Evolutionary conservation across 768 basidiomycete genomes (phyloP), one percentile per base, ranked within the genome.

Genomic region (Boletus patriciae): DNA sequence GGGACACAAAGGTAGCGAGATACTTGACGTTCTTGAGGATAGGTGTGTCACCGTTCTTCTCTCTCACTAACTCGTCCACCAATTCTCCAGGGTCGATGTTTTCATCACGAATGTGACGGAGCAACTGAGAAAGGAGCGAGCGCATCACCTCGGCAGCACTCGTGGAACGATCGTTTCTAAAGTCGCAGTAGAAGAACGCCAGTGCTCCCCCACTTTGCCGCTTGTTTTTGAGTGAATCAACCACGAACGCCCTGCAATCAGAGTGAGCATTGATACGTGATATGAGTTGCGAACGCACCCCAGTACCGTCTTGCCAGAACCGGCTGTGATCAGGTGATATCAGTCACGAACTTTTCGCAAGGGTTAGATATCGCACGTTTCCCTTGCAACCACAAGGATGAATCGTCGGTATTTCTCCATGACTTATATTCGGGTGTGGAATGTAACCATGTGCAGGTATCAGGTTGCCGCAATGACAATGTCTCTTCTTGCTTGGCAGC

Each of bases 101-200:
- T 10, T 23, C 29, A 18, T 48, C 6, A 13, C 31, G 44, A 16
- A 31, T 10, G 13, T 54, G 46, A 41, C 52, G 46, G 16, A 66
- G 36, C 3, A 66, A n/a, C 27, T 66, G 65, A 2, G 37, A 21
- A 13, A 66, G 50, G 18, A 66, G 41, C 0, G 62, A 66, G 5
- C 62, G 64, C 45, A 66, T 50, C n/a, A 60, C 53, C 10, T 46
- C 51, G 0, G 44, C 37, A 8, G 51, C 50, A 16, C 58, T 43
- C 31, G 52, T 56, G 5, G 50, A 52, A 4, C 54, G 45, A 18
- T 46, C 52, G 1, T 43, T 38, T 18, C 57, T 48, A 41, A 63
- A 65, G 33, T 65, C 64, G 18, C 64, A 66, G 46, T 63, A 66
- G 43, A 66, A 66, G 15, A 43, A 66, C 15, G 42, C 53, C 3